phyloP scores from a whole-genome alignment of 1,139 yeast genomes.

The Pneumocystis murina region DNA sequence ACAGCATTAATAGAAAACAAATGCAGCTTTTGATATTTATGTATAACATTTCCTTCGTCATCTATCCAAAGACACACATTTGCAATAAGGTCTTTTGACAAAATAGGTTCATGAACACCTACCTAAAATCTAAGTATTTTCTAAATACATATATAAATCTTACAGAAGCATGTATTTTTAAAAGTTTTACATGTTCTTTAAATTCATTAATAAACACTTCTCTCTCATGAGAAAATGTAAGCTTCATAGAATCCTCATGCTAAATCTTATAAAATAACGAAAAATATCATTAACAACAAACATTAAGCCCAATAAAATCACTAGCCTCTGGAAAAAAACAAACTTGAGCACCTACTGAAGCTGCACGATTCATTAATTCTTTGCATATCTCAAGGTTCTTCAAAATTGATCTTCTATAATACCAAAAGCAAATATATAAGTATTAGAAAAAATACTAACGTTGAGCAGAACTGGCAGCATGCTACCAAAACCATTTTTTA shows the following conservation, averaged over 20 bases:
- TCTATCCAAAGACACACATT: constrained; percentile 58
- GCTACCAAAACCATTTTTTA: not conserved
- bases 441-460: not conserved
- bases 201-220: constrained; percentile 34
- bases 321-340: constrained; percentile 85
- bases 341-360: constrained; percentile 35
- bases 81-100: constrained; percentile 15
- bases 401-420: constrained; percentile 20
- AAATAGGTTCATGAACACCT: constrained; percentile 72
- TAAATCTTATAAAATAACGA: not conserved
- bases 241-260: not conserved
- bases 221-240: not conserved
- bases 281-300: not conserved
- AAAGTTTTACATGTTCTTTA: constrained; percentile 31
- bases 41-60: constrained; percentile 44
- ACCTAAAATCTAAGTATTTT: constrained; percentile 32
- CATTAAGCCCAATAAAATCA: constrained; percentile 52
- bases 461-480: not conserved
- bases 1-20: constrained; percentile 72
- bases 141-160: not conserved
- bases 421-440: not conserved
- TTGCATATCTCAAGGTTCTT: constrained; percentile 45
- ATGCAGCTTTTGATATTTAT: constrained; percentile 72
- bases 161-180: constrained; percentile 27
- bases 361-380: constrained; percentile 32